Evolutionary conservation across 2,329 filamentous ascomycete species (phyloP), one percentile per base, ranked within the genome.

Genomic region (Pseudogymnoascus sp.): DNA sequence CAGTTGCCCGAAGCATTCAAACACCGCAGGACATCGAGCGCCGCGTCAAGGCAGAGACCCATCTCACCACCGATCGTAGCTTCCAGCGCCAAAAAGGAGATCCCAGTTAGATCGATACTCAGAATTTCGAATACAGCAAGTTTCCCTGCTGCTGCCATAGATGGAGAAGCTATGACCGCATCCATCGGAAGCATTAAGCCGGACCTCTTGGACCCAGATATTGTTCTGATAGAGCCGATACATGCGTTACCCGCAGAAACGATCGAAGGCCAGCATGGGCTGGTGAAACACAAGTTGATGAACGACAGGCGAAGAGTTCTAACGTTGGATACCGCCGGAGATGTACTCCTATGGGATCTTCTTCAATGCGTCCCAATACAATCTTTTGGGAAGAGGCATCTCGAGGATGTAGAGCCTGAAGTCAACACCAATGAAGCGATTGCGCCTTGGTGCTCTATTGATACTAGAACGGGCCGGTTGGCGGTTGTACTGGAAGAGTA

Each of bases 261-360:
- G 0, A 95, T 99, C 59, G 92, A 97, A 75, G 95, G 95, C 1
- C 93, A 97, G 71, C 93, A 96, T 76, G 95, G 95, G 8, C 78
- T 99, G 61, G 91, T 98, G 65, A 99, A 98, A 75, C 90, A 97
- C 74, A 88, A 89, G 70, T 82, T 98, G 69, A 81, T 99, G 65
- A 98, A 96, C 74, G 93, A 99, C 73, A 84, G 93, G 68, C 89
- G 90, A 72, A 85, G 92, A 64, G 93, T 96, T 3, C 79, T 99
- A 67, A 99, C 95, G 0, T 79, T 96, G 61, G 95, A 99, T 75
- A 97, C 95, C 2, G 93, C 93, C 1, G 95, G 95, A 14, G 95
- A 99, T 72, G 93, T 98, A 2, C 79, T 97, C 56, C 78, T 99
- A 67, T 99, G 95, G 95, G 95, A 99, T 80, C 79, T 99, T 40